Conservation (phyloP, 805 yeast genomes). For the Ogataea nitratoaversa region DNA sequence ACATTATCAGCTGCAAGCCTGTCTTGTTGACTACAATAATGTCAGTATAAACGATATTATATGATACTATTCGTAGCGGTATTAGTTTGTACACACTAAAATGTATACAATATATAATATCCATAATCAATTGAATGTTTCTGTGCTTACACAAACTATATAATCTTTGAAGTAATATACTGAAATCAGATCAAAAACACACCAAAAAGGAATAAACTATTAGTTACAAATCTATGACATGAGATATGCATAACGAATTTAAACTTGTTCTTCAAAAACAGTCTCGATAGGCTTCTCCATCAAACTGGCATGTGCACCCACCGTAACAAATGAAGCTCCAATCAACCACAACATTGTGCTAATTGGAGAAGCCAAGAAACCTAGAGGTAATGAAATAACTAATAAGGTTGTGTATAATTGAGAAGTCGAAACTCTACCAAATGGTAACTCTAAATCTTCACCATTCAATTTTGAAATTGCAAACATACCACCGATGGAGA, state of each 20-base stretch:
- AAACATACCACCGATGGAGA: slow-evolving; percentile 69
- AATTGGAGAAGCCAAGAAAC: slow-evolving; percentile 41
- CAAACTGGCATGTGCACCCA: slow-evolving; percentile 85
- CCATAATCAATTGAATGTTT: too few relatives aligned
- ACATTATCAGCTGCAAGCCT: too few relatives aligned
- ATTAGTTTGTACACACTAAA: too few relatives aligned
- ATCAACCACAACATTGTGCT: slow-evolving; percentile 94
- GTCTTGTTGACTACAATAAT: too few relatives aligned
- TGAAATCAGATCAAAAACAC: too few relatives aligned
- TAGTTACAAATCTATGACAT: too few relatives aligned
- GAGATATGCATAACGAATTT: slow-evolving; percentile 1
- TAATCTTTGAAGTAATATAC: too few relatives aligned
- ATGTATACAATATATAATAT: too few relatives aligned
- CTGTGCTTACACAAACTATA: too few relatives aligned
- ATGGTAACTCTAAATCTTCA: slow-evolving; percentile 72
- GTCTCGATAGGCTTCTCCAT: slow-evolving; percentile 98
- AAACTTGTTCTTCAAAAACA: slow-evolving; percentile 78
- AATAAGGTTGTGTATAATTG: slow-evolving; percentile 88
- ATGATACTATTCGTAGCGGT: too few relatives aligned
- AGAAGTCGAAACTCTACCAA: slow-evolving; percentile 70
- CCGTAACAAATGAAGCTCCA: slow-evolving; percentile 86
- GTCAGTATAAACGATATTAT: too few relatives aligned
- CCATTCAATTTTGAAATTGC: slow-evolving; percentile 81
- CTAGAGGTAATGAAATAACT: slow-evolving; percentile 54
- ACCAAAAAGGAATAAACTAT: too few relatives aligned